Evolutionary conservation across 495 filamentous ascomycete genomes (phyloP).

Genomic region (Collariella sp.): DNA sequence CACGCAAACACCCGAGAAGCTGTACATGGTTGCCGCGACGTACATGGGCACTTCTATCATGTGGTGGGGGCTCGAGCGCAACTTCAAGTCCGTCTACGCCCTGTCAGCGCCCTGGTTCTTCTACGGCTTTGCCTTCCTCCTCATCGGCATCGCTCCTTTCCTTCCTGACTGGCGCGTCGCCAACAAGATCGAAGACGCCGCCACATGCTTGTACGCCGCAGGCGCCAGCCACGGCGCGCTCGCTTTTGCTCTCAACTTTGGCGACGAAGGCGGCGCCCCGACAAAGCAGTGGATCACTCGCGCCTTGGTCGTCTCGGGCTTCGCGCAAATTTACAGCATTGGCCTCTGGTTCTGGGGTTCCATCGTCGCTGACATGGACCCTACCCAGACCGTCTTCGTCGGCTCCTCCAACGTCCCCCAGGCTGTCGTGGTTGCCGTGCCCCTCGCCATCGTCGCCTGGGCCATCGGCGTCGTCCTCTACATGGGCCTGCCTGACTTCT

Average conservation of each 20-base stretch:
- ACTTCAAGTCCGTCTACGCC: constrained; percentile 47
- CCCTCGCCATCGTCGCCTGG: constrained; percentile 45
- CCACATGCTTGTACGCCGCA: constrained; percentile 51
- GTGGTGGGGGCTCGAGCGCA: constrained; percentile 56
- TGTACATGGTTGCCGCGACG: constrained; percentile 55
- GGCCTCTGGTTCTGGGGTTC: constrained; percentile 61
- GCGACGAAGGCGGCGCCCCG: constrained; percentile 51
- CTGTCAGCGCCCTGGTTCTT: constrained; percentile 52
- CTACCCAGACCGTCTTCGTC: constrained; percentile 20
- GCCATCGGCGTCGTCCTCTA: constrained; percentile 44
- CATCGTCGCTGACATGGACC: constrained; percentile 27
- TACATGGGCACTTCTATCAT: constrained; percentile 52
- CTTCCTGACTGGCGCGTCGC: constrained; percentile 27
- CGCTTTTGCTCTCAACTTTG: constrained; percentile 61
- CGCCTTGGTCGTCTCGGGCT: constrained; percentile 54
- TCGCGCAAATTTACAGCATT: constrained; percentile 54
- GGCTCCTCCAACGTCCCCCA: constrained; percentile 24
- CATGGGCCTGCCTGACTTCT: constrained; percentile 55
- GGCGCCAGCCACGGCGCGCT: constrained; percentile 54
- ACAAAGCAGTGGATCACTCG: constrained; percentile 57
- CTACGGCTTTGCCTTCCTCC: constrained; percentile 53
- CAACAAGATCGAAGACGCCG: constrained; percentile 48
- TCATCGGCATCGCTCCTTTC: constrained; percentile 58
- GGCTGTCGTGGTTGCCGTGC: constrained; percentile 41
- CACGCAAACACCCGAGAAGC: constrained; percentile 50